Base-by-base conservation (phyloP, 768 basidiomycete genomes). In the Plicaturopsis crispa region DNA sequence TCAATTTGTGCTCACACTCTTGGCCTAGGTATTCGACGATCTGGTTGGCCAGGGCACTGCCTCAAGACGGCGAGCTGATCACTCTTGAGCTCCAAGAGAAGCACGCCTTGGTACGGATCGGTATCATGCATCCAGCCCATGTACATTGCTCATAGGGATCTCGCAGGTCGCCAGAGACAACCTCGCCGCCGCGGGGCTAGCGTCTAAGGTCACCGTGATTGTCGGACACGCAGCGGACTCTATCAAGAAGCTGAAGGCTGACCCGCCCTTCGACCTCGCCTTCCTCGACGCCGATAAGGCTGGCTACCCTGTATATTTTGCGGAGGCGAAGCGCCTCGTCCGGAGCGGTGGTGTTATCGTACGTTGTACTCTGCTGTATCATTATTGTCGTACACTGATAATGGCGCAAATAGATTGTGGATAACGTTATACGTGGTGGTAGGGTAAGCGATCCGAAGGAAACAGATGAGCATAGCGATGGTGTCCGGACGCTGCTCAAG, bases 221-320 rank as follows among this genome's bases (percentile, higher is more conserved):
- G 54, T 72, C 22, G 79, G 77, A 0, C 62, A 68, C 23, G 80
- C 75, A 1, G 56, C 59, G 3, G 70, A 77, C 4, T 66, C 70
- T 0, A 60, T 84, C 31, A 57, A 55, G 17, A 62, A 57, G 31
- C 55, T 84, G 22, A 57, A 66, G 5, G 54, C 76, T 5, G 65
- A 67, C 7, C 54, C 58, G 4, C 69, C 67, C 1, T 84, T 80
- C 52, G 82, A 84, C 53, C 55, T 86, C 14, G 66, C 67, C 3
- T 86, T 84, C 63, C 80, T 84, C 44, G 82, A 84, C 55, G 83
- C 80, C 5, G 78, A 84, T 60, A 84, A 84, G 51, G 54, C 59
- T 4, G 65, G 62, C 28, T 78, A 77, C 44, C 38, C 63, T 17
- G 60, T 62, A 4, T 83, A 84, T 49, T 80, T 78, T 57, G 59